Base-by-base conservation (phyloP, 305 asterid genomes). In the Fraxinus platypoda region DNA sequence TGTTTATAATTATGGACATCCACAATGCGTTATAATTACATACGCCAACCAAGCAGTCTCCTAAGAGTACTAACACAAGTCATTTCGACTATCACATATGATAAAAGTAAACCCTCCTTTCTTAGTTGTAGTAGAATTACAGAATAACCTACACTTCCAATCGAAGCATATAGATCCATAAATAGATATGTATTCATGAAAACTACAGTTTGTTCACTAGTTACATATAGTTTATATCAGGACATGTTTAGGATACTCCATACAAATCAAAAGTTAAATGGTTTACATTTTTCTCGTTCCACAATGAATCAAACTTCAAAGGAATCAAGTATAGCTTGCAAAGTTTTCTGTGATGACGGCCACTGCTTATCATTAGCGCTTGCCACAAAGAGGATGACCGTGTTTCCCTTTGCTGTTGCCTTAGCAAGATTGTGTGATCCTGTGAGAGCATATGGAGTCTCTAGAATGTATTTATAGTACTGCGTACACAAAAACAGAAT, bases 371-470 rank as follows among this genome's bases (percentile, higher is more conserved):
- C 93, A 74, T 75, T 87, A 30, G 93, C 93, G 79, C 99, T 95
- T 84, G 90, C 99, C 76, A 95, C 99, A 46, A 92, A 94, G 72
- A 95, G 93, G 75, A 95, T 79, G 34, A 95, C 97, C 0, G 97
- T 94, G 91, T 81, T 94, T 38, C 99, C 99, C 85, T 92, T 94
- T 0, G 98, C 99, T n/a, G 98, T 94, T n/a, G 95, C 97, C 89
- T 94, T 93, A 0, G 97, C 98, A 59, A 94, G 92, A 85, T 93
- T 93, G 87, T 93, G 97, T 4, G 97, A 81, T 85, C 99, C 99
- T 0, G 98, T 96, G 66, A 91, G 91, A 8, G 98, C 99, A 30
- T 84, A 96, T 34, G 98, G 98, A 26, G 99, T 94, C 85, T 93
- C 98, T 0, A 96, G 95, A 83, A 87, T 95, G 28, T 93, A 94